Base-by-base conservation (phyloP, 2,329 filamentous ascomycete genomes). In the Colletotrichum endophyticum region DNA sequence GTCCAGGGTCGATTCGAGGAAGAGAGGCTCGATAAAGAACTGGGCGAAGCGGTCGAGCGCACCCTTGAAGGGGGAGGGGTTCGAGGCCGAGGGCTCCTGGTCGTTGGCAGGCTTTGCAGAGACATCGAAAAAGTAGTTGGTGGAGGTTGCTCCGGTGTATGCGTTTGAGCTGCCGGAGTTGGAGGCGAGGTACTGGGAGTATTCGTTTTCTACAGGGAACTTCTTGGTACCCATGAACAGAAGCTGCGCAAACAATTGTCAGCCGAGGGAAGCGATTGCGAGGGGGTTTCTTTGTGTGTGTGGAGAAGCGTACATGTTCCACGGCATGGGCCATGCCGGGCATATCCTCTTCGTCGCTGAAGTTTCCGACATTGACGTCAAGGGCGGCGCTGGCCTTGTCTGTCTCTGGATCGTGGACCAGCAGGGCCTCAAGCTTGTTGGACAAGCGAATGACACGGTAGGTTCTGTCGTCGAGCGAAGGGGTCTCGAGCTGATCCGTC, bases 201-300 rank as follows among this genome's bases (percentile, higher is more conserved):
- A 99, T 79, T 95, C 96, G 85, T 99, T 99, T 86, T 98, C 96
- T 83, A 94, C 92, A 1, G 97, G 97, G 82, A 97, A 99, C 91
- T 99, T 99, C 85, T 98, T 94, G 9, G 97, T 99, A 66, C 97
- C 97, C 97, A 99, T 99, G 88, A 99, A 99, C 28, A 99, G 88
- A 79, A 98, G 88, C 90, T 93, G 56, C 73, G 66, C 44, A 62
- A 66, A 16, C 22, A 66, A 16, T 28, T 64, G 74, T 77, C 34
- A 77, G 73, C 79, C 19, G 78, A 9, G 30, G 57, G 19, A 66
- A 16, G 57, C 70, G 30, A 80, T 70, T 25, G 64, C 44, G 11
- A 44, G 32, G n/a, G 59, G 44, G 27, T 66, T 28, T 22, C 19
- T 39, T 36, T 36, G 22, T 34, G 25, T 27, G 56, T 49, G 39